phyloP scores from a whole-genome alignment of 768 basidiomycete species.

The Xanthoconium stramineum region DNA sequence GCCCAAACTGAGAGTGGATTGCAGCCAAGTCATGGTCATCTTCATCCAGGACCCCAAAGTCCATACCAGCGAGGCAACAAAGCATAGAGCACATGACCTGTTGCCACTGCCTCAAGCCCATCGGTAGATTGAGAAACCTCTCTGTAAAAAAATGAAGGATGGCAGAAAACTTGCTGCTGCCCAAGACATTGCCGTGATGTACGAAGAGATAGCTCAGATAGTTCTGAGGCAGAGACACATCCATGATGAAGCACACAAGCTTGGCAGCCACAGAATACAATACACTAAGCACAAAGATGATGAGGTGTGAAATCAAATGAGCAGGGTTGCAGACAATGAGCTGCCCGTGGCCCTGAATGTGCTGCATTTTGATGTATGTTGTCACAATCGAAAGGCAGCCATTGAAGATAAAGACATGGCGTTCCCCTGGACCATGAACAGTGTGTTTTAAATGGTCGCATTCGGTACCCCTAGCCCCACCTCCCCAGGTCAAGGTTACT shows the following conservation, averaged over 20 bases:
- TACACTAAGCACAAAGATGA: background rate
- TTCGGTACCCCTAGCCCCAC: slow-evolving; percentile 14
- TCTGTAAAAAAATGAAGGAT: background rate
- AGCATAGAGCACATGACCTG: slow-evolving; percentile 1
- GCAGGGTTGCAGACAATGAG: slow-evolving; percentile 7
- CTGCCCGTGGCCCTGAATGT: slow-evolving; percentile 4
- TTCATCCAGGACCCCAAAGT: background rate
- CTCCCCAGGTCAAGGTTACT: slow-evolving; percentile 14
- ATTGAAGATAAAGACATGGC: slow-evolving; percentile 16
- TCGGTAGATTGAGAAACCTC: background rate
- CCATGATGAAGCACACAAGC: background rate
- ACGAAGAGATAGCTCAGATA: slow-evolving; percentile 1
- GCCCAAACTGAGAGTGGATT: slow-evolving; percentile 1
- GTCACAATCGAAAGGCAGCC: slow-evolving; percentile 10
- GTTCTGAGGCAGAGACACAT: background rate
- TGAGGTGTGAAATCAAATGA: background rate
- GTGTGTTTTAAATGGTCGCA: slow-evolving; percentile 10
- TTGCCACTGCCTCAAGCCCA: background rate
- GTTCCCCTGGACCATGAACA: background rate
- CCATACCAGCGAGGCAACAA: background rate
- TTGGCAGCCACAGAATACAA: background rate
- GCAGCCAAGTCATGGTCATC: background rate
- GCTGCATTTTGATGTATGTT: slow-evolving; percentile 13
- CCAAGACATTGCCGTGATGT: background rate
- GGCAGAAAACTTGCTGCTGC: background rate